These are phyloP conservation scores for Vitis rotundifolia DNA, from an alignment of 164 flowering plant genomes.

Conservation along the genomic window DNA sequence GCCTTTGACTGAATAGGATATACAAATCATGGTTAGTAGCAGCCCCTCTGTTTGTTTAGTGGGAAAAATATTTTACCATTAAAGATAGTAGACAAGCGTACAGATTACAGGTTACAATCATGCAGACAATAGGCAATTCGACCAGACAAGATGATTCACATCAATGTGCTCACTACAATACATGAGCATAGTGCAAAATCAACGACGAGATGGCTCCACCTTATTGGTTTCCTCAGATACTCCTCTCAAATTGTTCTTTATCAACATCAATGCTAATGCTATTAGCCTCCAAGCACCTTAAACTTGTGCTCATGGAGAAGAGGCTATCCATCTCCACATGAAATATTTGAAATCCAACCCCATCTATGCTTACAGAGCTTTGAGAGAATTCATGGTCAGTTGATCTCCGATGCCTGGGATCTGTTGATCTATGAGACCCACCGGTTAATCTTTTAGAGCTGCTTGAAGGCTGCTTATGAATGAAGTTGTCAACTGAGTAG, in stretches of 20 bases:
- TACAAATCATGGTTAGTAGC: too few relatives aligned
- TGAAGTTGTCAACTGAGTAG: constrained; percentile 19
- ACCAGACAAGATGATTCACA: too few relatives aligned
- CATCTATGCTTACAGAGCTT: constrained; percentile 52
- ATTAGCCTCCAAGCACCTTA: constrained; percentile 48
- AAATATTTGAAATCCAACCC: constrained; percentile 52
- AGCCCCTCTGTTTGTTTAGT: too few relatives aligned
- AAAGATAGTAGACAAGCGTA: background rate
- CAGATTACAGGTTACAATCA: too few relatives aligned
- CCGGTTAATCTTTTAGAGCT: constrained; percentile 6
- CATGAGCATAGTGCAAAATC: too few relatives aligned
- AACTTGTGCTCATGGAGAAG: constrained; percentile 45
- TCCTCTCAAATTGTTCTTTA: constrained; percentile 16
- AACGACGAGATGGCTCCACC: background rate
- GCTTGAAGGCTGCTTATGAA: constrained; percentile 16
- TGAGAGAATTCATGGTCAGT: constrained; percentile 28
- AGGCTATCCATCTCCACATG: constrained; percentile 58
- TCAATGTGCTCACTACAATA: too few relatives aligned
- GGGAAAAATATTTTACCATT: background rate
- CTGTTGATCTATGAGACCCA: background rate
- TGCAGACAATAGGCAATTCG: too few relatives aligned
- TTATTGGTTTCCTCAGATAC: constrained; percentile 23
- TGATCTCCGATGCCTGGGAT: background rate
- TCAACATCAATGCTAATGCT: constrained; percentile 45
- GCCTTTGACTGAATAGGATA: too few relatives aligned